Percentiles rank a stretch among this genome's conserved stretches.
Evolutionary conservation across 805 yeast genomes (phyloP).

Genomic region (Pachysolen tannophilus): DNA sequence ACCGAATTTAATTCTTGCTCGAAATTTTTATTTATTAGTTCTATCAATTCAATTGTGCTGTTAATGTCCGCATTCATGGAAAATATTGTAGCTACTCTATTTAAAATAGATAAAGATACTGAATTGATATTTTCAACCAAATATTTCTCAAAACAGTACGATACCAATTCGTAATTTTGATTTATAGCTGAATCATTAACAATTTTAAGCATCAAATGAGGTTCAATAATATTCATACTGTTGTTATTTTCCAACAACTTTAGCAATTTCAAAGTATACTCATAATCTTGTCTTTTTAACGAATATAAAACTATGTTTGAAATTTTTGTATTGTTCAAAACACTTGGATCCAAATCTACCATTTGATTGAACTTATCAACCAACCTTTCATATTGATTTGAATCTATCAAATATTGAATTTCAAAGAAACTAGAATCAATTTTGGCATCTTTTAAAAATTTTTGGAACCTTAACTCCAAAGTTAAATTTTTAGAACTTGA

Average conservation of each 20-base stretch:
- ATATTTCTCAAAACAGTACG: constrained; percentile 1
- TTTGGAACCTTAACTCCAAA: background rate
- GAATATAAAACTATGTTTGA: background rate
- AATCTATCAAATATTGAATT: background rate
- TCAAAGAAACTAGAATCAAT: background rate
- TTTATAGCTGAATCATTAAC: background rate
- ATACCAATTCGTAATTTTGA: background rate
- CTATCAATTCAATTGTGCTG: background rate
- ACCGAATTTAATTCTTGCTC: background rate
- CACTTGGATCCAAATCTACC: background rate
- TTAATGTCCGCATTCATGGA: constrained; percentile 2
- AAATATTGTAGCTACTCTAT: background rate
- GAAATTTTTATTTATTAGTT: background rate
- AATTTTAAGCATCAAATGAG: background rate
- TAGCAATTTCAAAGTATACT: constrained; percentile 1
- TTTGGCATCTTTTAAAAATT: background rate
- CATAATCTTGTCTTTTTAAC: constrained; percentile 4
- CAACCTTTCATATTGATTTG: constrained; percentile 7
- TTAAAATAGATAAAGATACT: constrained; percentile 1
- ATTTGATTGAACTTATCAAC: constrained; percentile 1
- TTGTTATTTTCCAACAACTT: background rate
- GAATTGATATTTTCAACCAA: background rate
- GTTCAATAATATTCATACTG: background rate
- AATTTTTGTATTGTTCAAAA: background rate
- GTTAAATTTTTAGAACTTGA: background rate